Percentiles rank a stretch among this genome's conserved stretches.
Evolutionary conservation across 2,329 filamentous ascomycete species (phyloP).

Genomic region (Cladobotryum protrusum): DNA sequence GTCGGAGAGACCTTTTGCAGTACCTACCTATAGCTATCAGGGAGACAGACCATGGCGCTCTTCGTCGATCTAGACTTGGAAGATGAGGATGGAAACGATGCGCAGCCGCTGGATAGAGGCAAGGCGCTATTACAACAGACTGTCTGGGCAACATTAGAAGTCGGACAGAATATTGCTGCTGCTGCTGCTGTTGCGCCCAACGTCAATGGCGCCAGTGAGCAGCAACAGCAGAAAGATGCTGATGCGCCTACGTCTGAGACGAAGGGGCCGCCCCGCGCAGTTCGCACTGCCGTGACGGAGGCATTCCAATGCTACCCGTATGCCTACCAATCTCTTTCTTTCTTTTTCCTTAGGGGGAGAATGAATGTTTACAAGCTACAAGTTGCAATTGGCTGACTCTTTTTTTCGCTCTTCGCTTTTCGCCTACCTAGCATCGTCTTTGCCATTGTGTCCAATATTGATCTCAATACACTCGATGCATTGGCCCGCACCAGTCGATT

Average conservation of each 20-base stretch:
- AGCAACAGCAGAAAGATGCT: not conserved
- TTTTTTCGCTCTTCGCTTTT: not conserved
- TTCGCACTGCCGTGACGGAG: constrained; percentile 19
- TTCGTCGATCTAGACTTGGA: constrained; percentile 17
- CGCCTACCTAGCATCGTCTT: constrained; percentile 60
- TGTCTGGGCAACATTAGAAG: not conserved
- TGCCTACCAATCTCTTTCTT: not conserved
- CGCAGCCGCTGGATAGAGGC: constrained; percentile 6
- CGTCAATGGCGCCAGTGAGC: not conserved
- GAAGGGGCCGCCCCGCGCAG: not conserved
- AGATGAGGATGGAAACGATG: constrained; percentile 13
- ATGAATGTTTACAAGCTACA: too few relatives aligned
- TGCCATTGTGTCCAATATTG: constrained; percentile 68
- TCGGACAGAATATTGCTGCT: not conserved
- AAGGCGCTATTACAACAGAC: constrained; percentile 4
- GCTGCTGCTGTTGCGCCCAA: not conserved
- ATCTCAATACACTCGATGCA: constrained; percentile 80
- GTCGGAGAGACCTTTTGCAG: not conserved
- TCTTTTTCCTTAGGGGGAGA: not conserved
- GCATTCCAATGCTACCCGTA: constrained; percentile 34
- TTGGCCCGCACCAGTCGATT: constrained; percentile 77
- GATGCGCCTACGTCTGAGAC: not conserved
- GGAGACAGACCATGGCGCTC: constrained; percentile 15
- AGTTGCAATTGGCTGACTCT: not conserved
- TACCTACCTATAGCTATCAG: not conserved